These are phyloP conservation scores for Glomus cerebriforme DNA, from an alignment of 192 early-diverging fungal genomes.

Conservation along the genomic window DNA sequence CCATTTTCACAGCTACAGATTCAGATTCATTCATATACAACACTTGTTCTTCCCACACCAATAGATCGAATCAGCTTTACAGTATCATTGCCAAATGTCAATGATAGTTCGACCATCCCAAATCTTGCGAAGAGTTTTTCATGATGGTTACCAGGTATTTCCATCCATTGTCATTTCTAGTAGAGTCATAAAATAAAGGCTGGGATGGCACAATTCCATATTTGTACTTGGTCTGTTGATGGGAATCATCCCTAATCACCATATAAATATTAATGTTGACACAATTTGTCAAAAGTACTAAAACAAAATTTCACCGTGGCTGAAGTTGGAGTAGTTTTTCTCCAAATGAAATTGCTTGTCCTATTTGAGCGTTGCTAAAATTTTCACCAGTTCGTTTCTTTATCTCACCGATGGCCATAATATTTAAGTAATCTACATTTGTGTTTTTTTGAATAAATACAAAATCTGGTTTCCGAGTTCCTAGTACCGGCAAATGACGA, in stretches of 20 bases:
- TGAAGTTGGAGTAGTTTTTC: conserved; percentile 24
- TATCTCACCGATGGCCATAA: conserved; percentile 13
- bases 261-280: not conserved
- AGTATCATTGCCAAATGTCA: not conserved
- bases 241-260: not conserved
- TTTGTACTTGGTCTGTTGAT: not conserved
- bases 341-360: conserved; percentile 15
- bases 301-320: not conserved
- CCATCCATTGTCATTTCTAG: not conserved
- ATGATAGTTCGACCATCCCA: conserved; percentile 15
- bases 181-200: not conserved
- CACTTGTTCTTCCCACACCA: conserved; percentile 4
- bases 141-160: conserved; percentile 18
- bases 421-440: conserved; percentile 6
- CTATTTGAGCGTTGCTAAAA: conserved; percentile 12
- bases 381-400: not conserved
- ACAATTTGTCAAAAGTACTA: not conserved
- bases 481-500: not conserved
- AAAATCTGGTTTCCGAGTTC: conserved; percentile 21
- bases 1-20: conserved; percentile 25
- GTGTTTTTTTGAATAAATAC: conserved; percentile 2
- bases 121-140: not conserved
- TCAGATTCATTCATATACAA: conserved; percentile 20
- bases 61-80: conserved; percentile 7
- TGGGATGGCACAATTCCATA: not conserved